Conservation (phyloP, 1,139 yeast genomes). For the Debaryomyces coudertii region DNA sequence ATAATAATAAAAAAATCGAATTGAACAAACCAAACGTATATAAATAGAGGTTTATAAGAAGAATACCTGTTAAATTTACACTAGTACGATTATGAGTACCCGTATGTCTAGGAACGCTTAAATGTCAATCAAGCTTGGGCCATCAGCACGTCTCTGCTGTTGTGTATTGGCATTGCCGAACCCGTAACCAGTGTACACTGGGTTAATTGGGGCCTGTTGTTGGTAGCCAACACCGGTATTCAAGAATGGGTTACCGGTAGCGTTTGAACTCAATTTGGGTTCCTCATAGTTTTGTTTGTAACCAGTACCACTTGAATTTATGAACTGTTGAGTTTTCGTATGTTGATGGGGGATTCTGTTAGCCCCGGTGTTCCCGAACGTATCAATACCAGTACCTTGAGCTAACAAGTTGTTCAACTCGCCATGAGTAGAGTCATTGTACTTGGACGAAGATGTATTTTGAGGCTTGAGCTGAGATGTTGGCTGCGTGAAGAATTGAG, state of each 20-base stretch:
- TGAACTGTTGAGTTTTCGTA: conserved; percentile 76
- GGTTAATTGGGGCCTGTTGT: conserved; percentile 50
- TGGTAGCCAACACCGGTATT: conserved; percentile 75
- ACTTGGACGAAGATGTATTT: conserved; percentile 42
- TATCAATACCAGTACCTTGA: conserved; percentile 90
- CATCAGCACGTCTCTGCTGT: conserved; percentile 39
- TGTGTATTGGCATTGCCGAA: conserved; percentile 69
- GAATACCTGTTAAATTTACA: conserved; percentile 4
- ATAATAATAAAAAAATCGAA: conserved; percentile 4
- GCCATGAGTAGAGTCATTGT: conserved; percentile 56
- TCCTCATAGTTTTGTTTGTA: conserved; percentile 52
- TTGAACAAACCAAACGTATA: conserved; percentile 4
- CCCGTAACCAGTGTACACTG: conserved; percentile 86
- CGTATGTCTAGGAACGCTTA: conserved; percentile 16
- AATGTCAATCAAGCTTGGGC: conserved; percentile 54
- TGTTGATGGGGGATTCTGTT: conserved; percentile 91
- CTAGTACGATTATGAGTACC: not conserved
- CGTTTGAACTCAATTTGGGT: conserved; percentile 43
- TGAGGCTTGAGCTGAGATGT: conserved; percentile 27
- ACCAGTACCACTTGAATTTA: conserved; percentile 90
- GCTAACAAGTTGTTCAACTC: conserved; percentile 80
- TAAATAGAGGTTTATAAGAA: conserved; percentile 5
- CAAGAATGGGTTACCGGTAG: conserved; percentile 74
- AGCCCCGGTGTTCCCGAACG: conserved; percentile 94
- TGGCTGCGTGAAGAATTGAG: conserved; percentile 26